Base-by-base conservation (phyloP, 192 early-diverging fungal species). In the Coemansia sp. region DNA sequence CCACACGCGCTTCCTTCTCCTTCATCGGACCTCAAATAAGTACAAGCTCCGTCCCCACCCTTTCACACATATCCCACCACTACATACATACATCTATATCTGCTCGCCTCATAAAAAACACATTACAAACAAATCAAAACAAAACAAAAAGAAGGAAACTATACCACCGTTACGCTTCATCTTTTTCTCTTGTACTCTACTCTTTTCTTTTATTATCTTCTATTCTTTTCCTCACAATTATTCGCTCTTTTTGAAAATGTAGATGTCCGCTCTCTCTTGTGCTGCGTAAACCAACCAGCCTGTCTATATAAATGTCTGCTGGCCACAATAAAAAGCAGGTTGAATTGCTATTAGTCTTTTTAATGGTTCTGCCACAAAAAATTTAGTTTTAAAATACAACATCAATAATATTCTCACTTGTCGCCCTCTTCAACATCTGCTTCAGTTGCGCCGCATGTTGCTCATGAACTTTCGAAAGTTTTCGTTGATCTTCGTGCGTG, bases 401-500 rank as follows among this genome's bases (percentile, higher is more conserved):
- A 54, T 36, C 13, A 41, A 61, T 62, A 18, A 40, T 32, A 41
- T 22, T 39, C 32, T 67, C 57, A 42, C 61, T 51, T 43, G 4
- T 36, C 19, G 26, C 36, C 15, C 40, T 8, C 41, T 41, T 32
- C 37, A n/a, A 9, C 18, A 40, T 11, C 13, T 41, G 36, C 13
- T 46, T 26, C 48, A 74, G 45, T 58, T 63, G 7, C 73, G 65
- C 4, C 78, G 72, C 78, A 82, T 82, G 66, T 73, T 77, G 74
- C 71, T 77, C 71, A 84, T 74, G 22, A 84, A 72, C 63, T 73
- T 72, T 49, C 83, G 83, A 41, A 84, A 67, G 65, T 84, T 84
- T 36, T 84, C 73, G 67, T 84, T 84, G 46, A 84, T 51, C 57
- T 68, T 69, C 3, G 75, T 59, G 26, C 76, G 68, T 26, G 76